A percentile compares a stretch with the other conserved stretches of the same genome.
phyloP scores from a whole-genome alignment of 805 yeast genomes.

The Ogataea minuta region DNA sequence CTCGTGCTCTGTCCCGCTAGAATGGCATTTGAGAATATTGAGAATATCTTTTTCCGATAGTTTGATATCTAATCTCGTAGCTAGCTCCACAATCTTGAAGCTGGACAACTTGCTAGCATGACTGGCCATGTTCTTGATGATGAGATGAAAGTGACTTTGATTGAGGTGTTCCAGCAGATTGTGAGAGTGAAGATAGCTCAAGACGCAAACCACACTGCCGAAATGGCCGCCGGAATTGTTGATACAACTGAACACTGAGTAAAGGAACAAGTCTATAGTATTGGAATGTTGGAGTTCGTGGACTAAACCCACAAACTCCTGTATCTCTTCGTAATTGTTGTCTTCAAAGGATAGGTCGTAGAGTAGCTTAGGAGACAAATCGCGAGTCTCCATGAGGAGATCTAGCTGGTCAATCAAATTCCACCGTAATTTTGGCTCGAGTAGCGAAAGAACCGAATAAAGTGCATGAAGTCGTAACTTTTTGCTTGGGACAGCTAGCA shows the following conservation, averaged over 20 bases:
- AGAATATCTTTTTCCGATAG: conserved; percentile 17
- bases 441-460: conserved; percentile 11
- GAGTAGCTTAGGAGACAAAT: conserved; percentile 5
- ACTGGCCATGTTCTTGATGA: conserved; percentile 19
- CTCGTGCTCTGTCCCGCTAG: conserved; percentile 27
- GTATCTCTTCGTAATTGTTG: conserved; percentile 8
- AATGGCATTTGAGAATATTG: conserved; percentile 21
- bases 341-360: conserved; percentile 7
- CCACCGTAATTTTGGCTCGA: conserved; percentile 12
- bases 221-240: conserved; percentile 19
- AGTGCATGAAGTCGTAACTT: conserved; percentile 5
- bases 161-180: conserved; percentile 7
- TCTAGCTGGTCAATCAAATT: conserved; percentile 10
- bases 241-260: conserved; percentile 21
- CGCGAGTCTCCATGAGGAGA: not conserved
- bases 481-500: conserved; percentile 8
- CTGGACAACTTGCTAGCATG: conserved; percentile 23
- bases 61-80: conserved; percentile 5
- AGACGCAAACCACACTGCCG: conserved; percentile 16
- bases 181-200: conserved; percentile 11
- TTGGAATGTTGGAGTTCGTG: not conserved
- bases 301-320: conserved; percentile 1
- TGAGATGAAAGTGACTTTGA: conserved; percentile 15
- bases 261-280: conserved; percentile 17
- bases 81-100: conserved; percentile 12